Percentiles rank a stretch among this genome's conserved stretches.
phyloP scores from a whole-genome alignment of 306 rosid genomes.

The Vigna reflexopilosa region DNA sequence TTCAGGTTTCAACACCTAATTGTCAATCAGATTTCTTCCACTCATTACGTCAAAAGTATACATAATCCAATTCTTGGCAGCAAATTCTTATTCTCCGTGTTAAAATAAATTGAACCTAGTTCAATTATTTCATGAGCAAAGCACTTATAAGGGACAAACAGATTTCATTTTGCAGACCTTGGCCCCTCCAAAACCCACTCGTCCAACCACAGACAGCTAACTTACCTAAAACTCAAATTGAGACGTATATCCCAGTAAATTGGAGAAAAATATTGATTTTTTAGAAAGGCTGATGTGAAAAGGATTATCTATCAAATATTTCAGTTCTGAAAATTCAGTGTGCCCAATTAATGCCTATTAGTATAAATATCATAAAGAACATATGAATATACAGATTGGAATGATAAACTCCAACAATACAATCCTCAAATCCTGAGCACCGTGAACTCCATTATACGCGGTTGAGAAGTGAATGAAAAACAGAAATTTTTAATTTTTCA shows the following conservation, averaged over 20 bases:
- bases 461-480: conserved; percentile 8
- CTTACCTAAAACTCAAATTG: not conserved
- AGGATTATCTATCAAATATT: not conserved
- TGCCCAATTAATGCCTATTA: not conserved
- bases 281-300: not conserved
- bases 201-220: not conserved
- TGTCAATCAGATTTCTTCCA: conserved; percentile 23
- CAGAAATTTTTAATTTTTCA: not conserved
- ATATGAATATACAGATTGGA: not conserved
- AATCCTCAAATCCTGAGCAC: not conserved
- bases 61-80: not conserved
- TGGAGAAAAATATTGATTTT: not conserved
- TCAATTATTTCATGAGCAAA: not conserved
- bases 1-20: conserved; percentile 18
- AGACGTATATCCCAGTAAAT: not conserved
- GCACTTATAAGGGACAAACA: not conserved
- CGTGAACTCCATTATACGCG: not conserved
- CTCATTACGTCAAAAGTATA: conserved; percentile 7
- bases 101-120: conserved; percentile 5
- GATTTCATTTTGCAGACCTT: not conserved
- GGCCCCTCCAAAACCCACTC: not conserved
- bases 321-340: not conserved
- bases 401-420: not conserved
- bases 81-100: not conserved
- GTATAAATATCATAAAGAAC: not conserved